These are phyloP conservation scores for Nevesoporus exiguus DNA, from an alignment of 768 basidiomycete genomes.

Conservation along the genomic window DNA sequence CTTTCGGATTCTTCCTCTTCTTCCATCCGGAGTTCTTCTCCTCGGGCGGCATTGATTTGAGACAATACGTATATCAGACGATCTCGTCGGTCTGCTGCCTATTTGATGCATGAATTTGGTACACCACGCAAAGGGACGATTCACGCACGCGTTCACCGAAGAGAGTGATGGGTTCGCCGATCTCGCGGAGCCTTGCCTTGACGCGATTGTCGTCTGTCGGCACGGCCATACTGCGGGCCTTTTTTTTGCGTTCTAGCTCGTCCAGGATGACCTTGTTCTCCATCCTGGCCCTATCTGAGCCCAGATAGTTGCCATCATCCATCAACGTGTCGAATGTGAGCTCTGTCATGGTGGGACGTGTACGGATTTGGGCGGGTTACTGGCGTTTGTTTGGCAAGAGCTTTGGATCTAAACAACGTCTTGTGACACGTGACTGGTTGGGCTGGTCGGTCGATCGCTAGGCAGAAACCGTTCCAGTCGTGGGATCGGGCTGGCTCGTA, in stretches of 20 bases:
- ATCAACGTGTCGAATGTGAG: conserved; percentile 71
- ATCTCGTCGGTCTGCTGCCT: conserved; percentile 96
- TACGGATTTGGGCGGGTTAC: conserved; percentile 13
- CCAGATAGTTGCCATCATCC: conserved; percentile 75
- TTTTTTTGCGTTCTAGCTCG: conserved; percentile 97
- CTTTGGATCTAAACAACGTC: conserved; percentile 32
- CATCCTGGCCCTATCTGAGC: conserved; percentile 68
- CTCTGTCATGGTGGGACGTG: conserved; percentile 55
- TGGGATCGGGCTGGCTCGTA: not conserved
- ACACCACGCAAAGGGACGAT: not conserved
- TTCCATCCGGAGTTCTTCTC: conserved; percentile 73
- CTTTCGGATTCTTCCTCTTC: conserved; percentile 64
- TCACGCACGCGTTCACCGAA: conserved; percentile 94
- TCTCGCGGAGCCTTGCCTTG: conserved; percentile 81
- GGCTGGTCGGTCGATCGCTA: not conserved
- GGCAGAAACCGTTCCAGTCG: not conserved
- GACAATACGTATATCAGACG: conserved; percentile 93
- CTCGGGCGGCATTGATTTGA: conserved; percentile 86
- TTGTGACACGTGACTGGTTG: not conserved
- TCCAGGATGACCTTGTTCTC: conserved; percentile 88
- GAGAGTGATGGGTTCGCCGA: conserved; percentile 95
- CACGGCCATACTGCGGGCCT: conserved; percentile 87
- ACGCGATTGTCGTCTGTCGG: conserved; percentile 97
- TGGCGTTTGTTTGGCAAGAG: conserved; percentile 35
- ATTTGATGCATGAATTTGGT: conserved; percentile 19